phyloP scores from a whole-genome alignment of 805 yeast genomes.

The Myxozyma vanderwaltii region DNA sequence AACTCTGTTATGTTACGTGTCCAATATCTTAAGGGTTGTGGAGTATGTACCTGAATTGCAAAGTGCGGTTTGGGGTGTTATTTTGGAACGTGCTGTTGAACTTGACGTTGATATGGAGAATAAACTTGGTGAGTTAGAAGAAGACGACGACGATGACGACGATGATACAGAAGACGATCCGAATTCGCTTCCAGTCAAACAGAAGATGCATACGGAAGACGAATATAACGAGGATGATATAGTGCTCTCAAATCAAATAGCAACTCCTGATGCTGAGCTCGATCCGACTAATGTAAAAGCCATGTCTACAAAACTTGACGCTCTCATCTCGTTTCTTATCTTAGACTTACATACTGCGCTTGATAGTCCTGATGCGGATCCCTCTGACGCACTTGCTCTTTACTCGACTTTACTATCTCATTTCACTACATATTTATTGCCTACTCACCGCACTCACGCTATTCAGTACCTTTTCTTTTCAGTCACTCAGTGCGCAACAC shows the following conservation, averaged over 20 bases:
- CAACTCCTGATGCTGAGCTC: slow-evolving; percentile 1
- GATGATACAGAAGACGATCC: slow-evolving; percentile 42
- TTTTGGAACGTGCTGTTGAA: slow-evolving; percentile 78
- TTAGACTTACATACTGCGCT: slow-evolving; percentile 53
- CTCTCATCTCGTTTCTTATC: slow-evolving; percentile 61
- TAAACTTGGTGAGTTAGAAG: slow-evolving; percentile 82
- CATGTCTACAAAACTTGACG: slow-evolving; percentile 60
- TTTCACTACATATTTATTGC: slow-evolving; percentile 79
- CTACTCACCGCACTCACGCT: slow-evolving; percentile 88
- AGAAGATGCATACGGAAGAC: slow-evolving; percentile 3
- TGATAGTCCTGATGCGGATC: slow-evolving; percentile 50
- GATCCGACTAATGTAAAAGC: slow-evolving; percentile 22
- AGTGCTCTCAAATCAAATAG: slow-evolving; percentile 17
- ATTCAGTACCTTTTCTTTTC: slow-evolving; percentile 83
- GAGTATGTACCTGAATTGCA: slow-evolving; percentile 77
- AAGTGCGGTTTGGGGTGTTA: slow-evolving; percentile 73
- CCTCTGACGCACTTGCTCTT: slow-evolving; percentile 63
- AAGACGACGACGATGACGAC: slow-evolving; percentile 60
- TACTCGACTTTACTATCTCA: slow-evolving; percentile 74
- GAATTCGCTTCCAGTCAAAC: background rate
- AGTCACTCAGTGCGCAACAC: slow-evolving; percentile 77
- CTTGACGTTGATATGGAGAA: slow-evolving; percentile 91
- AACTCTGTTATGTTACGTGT: slow-evolving; percentile 62
- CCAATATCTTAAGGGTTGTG: slow-evolving; percentile 60
- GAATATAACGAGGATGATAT: slow-evolving; percentile 18